These are phyloP conservation scores for Ramaria sp. DNA, from an alignment of 768 basidiomycete genomes.

Conservation along the genomic window DNA sequence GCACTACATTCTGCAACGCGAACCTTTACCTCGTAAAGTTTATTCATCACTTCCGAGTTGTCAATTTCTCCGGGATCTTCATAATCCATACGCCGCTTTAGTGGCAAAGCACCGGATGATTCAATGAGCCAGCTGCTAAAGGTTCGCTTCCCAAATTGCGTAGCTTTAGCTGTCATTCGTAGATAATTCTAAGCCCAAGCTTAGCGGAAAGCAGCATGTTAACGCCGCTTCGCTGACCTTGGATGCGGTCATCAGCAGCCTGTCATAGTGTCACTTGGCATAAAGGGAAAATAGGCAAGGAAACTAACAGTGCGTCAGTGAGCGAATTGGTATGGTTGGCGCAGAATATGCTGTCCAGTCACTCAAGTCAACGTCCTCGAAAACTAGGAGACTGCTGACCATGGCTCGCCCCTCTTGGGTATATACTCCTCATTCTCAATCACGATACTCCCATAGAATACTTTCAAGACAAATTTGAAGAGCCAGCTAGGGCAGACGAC, in stretches of 20 bases:
- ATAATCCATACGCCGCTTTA: slow-evolving; percentile 67
- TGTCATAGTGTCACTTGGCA: slow-evolving; percentile 17
- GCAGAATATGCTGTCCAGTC: slow-evolving; percentile 56
- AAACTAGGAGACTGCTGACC: slow-evolving; percentile 32
- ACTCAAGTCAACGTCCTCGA: background rate
- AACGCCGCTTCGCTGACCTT: slow-evolving; percentile 28
- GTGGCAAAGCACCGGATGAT: slow-evolving; percentile 76
- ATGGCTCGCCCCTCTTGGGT: slow-evolving; percentile 63
- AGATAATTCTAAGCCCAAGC: slow-evolving; percentile 64
- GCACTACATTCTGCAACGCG: slow-evolving; percentile 1
- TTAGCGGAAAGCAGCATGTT: background rate
- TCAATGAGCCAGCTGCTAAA: slow-evolving; percentile 90
- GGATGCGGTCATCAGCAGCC: slow-evolving; percentile 60
- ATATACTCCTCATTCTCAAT: slow-evolving; percentile 68
- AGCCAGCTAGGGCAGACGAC: slow-evolving; percentile 19
- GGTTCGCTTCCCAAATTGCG: slow-evolving; percentile 72
- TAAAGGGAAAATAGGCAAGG: background rate
- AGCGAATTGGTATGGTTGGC: slow-evolving; percentile 83
- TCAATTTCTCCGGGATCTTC: slow-evolving; percentile 37
- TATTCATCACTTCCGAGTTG: slow-evolving; percentile 60
- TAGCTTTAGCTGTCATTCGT: slow-evolving; percentile 79
- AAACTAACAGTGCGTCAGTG: slow-evolving; percentile 72
- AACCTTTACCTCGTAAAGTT: slow-evolving; percentile 48
- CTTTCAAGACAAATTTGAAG: slow-evolving; percentile 77
- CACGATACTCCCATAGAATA: slow-evolving; percentile 85